A percentile compares a stretch with the other conserved stretches of the same genome.
phyloP scores from a whole-genome alignment of 805 yeast genomes.

The Metschnikowia peoriensis region DNA sequence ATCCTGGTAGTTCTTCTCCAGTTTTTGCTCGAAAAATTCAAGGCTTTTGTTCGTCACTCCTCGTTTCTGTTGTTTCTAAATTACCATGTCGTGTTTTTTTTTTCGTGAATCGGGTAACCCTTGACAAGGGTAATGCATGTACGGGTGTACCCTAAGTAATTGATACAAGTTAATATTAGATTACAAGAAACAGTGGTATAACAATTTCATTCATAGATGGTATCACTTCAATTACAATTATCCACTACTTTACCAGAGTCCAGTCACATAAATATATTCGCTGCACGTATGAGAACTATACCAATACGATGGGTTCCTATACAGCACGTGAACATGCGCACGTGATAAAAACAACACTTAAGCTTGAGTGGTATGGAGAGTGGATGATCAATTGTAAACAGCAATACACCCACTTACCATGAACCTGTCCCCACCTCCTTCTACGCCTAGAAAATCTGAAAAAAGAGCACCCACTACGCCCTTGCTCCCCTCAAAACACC shows the following conservation, averaged over 20 bases:
- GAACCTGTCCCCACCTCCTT: slow-evolving; percentile 1
- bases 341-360: background rate
- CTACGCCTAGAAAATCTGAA: slow-evolving; percentile 14
- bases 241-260: too few relatives aligned
- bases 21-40: too few relatives aligned
- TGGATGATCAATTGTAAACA: background rate
- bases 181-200: background rate
- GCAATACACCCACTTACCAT: background rate
- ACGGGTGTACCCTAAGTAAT: background rate
- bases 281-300: background rate
- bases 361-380: background rate
- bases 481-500: slow-evolving; percentile 26
- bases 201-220: too few relatives aligned
- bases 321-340: background rate
- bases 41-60: background rate
- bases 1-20: too few relatives aligned
- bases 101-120: background rate
- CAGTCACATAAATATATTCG: too few relatives aligned
- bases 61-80: too few relatives aligned
- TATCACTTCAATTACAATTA: background rate
- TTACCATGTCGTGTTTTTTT: background rate
- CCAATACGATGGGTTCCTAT: background rate
- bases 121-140: background rate
- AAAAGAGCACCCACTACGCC: slow-evolving; percentile 41
- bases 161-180: background rate